Evolutionary conservation across 2,329 filamentous ascomycete species (phyloP), one percentile per base, ranked within the genome.

Genomic region (Neofusicoccum parvum): DNA sequence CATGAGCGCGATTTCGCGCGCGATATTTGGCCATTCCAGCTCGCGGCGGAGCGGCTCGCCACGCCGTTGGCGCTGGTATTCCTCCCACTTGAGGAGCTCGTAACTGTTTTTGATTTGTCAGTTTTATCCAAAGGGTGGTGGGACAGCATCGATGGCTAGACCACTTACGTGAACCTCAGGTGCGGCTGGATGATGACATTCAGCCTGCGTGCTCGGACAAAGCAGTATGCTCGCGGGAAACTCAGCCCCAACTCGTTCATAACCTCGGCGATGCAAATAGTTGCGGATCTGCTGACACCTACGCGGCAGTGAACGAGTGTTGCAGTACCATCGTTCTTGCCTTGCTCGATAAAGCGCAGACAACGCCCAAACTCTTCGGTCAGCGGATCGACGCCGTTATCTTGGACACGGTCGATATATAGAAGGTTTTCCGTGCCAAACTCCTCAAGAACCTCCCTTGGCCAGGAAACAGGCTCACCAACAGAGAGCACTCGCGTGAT

Each of bases 181-280:
- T 99, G 94, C 12, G 95, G 95, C 77, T 99, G 95, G 69, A 99
- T 98, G 69, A 99, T 99, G 62, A 99, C 95, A 74, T 99, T 99
- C 54, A 99, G 83, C 67, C 95, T 86, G 62, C 95, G 87, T 20
- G 95, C 95, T 37, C 95, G 89, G 43, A 99, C 95, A 77, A 94
- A 98, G 77, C 95, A 98, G 78, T 99, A 99, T 66, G 95, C 95
- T 64, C 92, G 87, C 12, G 95, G 93, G 72, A 98, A 94, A 0
- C 92, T 95, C 69, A 97, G 80, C 23, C 87, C 84, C 71, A 92
- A 79, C 32, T 90, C 84, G 41, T 90, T 88, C 95, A 99, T 99
- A 41, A 98, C 92, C 78, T 98, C 94, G n/a, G 95, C 95, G 72
- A 99, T 99, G 76, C 95, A 98, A 68, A 99, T 97, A 1, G 94